Evolutionary conservation across 2,329 filamentous ascomycete genomes (phyloP), one percentile per base, ranked within the genome.

Genomic region (Macrophomina tecta): DNA sequence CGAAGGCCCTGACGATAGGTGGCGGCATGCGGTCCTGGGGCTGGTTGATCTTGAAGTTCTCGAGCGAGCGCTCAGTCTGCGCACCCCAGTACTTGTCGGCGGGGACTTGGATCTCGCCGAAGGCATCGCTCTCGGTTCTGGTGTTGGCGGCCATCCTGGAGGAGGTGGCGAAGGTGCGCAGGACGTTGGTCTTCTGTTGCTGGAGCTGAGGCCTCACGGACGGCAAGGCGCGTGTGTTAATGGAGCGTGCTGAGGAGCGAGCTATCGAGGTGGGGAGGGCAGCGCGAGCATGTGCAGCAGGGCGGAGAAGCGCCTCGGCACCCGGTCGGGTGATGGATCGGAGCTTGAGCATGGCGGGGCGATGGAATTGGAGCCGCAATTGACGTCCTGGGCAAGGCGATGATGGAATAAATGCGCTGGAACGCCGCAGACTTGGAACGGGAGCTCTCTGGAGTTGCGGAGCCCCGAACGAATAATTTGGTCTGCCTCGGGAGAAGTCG

Each of bases 31-130:
- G 93, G 80, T 99, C 95, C 83, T 97, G 93, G 69, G 95, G 95
- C 86, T 98, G 95, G 84, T 98, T 98, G 89, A 99, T 98, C 81
- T 91, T 91, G 87, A 99, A 99, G 86, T 99, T 99, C 81, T 91
- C 90, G 79, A 98, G 87, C 63, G 94, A 98, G 72, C 94, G 90
- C 87, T 97, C 91, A 65, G 94, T 97, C 86, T 97, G 94, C 69
- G 94, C 94, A 77, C 95, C 95, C 94, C 95, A 99, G 87, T 99
- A 99, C 85, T 91, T 94, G 88, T 97, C 93, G 71, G 87, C 86
- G 49, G 91, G 87, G 73, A 98, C 94, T 85, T 97, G 89, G 80
- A 99, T 88, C 84, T 97, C 93, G 82, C 95, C 95, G 85, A 98
- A 98, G 82, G 95, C 95, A 85, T 99, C 95, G 82, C 89, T 95